Evolutionary conservation across 2,329 filamentous ascomycete genomes (phyloP).

Genomic region (Septoria linicola): DNA sequence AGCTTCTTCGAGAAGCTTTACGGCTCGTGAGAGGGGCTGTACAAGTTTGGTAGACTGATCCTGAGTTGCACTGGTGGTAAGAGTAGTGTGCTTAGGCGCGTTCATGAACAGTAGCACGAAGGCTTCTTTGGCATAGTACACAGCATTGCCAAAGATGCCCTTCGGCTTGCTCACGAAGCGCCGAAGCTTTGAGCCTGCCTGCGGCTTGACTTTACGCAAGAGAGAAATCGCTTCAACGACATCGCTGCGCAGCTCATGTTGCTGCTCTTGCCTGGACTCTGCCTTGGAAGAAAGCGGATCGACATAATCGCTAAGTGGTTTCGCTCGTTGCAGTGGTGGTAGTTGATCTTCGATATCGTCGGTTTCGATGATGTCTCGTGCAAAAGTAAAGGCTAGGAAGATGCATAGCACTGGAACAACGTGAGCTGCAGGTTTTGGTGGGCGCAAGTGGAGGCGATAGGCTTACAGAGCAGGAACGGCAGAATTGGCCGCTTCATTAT

Average conservation of each 20-base stretch:
- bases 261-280: slow-evolving; percentile 5
- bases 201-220: slow-evolving; percentile 45
- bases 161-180: slow-evolving; percentile 51
- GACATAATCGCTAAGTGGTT: slow-evolving; percentile 9
- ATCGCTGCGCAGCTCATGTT: slow-evolving; percentile 15
- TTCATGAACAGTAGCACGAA: slow-evolving; percentile 67
- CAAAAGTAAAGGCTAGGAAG: slow-evolving; percentile 20
- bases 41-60: slow-evolving; percentile 46
- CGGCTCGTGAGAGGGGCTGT: slow-evolving; percentile 57
- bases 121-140: slow-evolving; percentile 62
- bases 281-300: slow-evolving; percentile 2
- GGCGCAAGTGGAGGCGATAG: neutral
- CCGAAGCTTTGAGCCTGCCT: slow-evolving; percentile 42
- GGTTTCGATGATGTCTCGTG: slow-evolving; percentile 14
- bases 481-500: slow-evolving; percentile 18
- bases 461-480: slow-evolving; percentile 20
- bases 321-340: neutral
- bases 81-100: slow-evolving; percentile 51
- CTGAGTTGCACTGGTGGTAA: slow-evolving; percentile 39
- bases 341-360: slow-evolving; percentile 14
- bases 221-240: slow-evolving; percentile 43
- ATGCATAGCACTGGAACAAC: slow-evolving; percentile 20
- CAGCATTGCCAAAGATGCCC: slow-evolving; percentile 56
- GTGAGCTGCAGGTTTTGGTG: neutral
- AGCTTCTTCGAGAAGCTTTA: slow-evolving; percentile 59